These are phyloP conservation scores for Thalassiosira livingstoniorum DNA, from an alignment of 352 stramenopile genomes.

Conservation along the genomic window DNA sequence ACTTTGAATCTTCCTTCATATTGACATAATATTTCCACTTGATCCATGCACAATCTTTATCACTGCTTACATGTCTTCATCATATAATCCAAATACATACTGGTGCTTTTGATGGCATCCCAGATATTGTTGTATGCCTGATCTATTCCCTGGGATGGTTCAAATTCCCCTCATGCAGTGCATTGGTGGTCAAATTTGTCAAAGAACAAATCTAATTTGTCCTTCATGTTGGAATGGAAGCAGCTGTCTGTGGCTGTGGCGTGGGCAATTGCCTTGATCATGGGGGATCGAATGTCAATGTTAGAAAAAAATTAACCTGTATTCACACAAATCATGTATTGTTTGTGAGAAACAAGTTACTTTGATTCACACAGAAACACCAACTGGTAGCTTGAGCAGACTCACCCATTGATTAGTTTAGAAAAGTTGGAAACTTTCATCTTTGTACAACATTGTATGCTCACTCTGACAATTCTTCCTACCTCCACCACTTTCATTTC, in stretches of 20 bases:
- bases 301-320: too few species aligned
- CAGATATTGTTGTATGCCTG: constrained; percentile 93
- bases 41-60: constrained; percentile 87
- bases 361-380: too few species aligned
- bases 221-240: constrained; percentile 90
- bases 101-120: constrained; percentile 89
- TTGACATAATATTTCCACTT: constrained; percentile 97
- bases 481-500: constrained; percentile 15
- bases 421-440: constrained; percentile 91
- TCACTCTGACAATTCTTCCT: constrained; percentile 92
- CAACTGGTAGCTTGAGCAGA: constrained; percentile 88
- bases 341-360: too few species aligned
- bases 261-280: constrained; percentile 79
- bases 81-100: constrained; percentile 91
- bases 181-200: constrained; percentile 95
- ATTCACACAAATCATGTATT: constrained; percentile 88
- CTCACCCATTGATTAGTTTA: constrained; percentile 91
- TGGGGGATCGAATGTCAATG: constrained; percentile 63
- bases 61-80: constrained; percentile 77
- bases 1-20: constrained; percentile 89
- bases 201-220: constrained; percentile 95
- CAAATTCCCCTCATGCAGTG: constrained; percentile 91
- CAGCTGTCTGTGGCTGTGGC: constrained; percentile 76
- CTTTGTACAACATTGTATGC: constrained; percentile 98
- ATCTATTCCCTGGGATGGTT: constrained; percentile 93